Base-by-base conservation (phyloP, 2,329 filamentous ascomycete species). In the Colletotrichum sp. region DNA sequence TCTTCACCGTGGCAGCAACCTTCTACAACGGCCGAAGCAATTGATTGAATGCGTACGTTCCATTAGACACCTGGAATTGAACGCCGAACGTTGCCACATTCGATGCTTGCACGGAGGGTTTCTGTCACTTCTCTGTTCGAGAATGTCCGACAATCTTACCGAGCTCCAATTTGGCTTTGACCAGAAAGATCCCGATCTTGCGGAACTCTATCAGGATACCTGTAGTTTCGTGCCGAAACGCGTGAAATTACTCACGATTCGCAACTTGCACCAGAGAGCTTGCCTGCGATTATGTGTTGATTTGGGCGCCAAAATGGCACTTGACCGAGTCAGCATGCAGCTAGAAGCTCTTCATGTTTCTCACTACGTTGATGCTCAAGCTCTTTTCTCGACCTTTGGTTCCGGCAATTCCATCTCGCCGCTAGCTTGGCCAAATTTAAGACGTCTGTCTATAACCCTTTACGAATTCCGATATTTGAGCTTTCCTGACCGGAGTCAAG, bases 151-250 rank as follows among this genome's bases (percentile, higher is more conserved):
- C 12, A 55, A 15, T 1, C 22, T 55, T 13, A 55, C 11, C 22
- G 52, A 55, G 16, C 22, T 55, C n/a, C n/a, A 22, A 8, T 27
- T 27, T 16, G 22, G 25, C 13, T 55, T 55, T 15, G 52, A 55
- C 1, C n/a, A 2, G 15, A 22, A 16, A 13, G 0, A 27, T 22
- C 52, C n/a, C 0, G 0, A 55, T 15, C 2, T 13, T 15, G 2
- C 11, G 5, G 49, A 16, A 22, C 0, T 55, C n/a, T n/a, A 5
- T 4, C 13, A 12, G 11, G 49, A 55, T 2, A 25, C 11, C 9
- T 55, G 52, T 12, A 8, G 7, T 8, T 55, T 55, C 52, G 13
- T 55, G 11, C 52, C 52, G 52, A 22, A 22, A 22, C 5, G 52
- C 16, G 52, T 55, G 13, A 55, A 55, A 55, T 22, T 22, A 27